phyloP scores from a whole-genome alignment of 2,329 filamentous ascomycete species.

The Fusarium albosuccineum region DNA sequence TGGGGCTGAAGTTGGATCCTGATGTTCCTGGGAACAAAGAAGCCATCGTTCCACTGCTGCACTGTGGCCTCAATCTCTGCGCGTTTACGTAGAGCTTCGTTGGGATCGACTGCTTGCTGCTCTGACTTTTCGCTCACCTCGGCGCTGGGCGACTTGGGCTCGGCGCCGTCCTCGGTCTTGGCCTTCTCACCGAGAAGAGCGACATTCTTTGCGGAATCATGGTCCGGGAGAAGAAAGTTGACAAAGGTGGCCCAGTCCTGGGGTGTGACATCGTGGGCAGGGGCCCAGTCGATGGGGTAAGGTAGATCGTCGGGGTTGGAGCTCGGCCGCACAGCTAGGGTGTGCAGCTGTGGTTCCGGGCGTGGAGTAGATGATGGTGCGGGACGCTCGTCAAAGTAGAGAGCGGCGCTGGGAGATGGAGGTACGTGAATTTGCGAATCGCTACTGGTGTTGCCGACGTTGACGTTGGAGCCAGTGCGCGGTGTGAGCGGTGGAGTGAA shows the following conservation, averaged over 20 bases:
- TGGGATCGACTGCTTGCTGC: slow-evolving; percentile 21
- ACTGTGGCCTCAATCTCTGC: slow-evolving; percentile 57
- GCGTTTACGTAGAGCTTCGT: slow-evolving; percentile 41
- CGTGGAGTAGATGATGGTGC: slow-evolving; percentile 43
- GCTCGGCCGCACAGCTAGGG: slow-evolving; percentile 50
- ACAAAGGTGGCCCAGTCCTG: slow-evolving; percentile 72
- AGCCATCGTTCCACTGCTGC: slow-evolving; percentile 68
- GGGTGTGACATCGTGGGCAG: slow-evolving; percentile 58
- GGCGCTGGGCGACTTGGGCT: slow-evolving; percentile 41
- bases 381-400: slow-evolving; percentile 63
- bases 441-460: slow-evolving; percentile 29
- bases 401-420: slow-evolving; percentile 40
- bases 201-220: slow-evolving; percentile 59
- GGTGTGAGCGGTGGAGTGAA: slow-evolving; percentile 67
- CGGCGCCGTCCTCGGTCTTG: slow-evolving; percentile 54
- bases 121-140: slow-evolving; percentile 21
- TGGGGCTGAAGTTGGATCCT: slow-evolving; percentile 52
- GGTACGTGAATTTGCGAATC: slow-evolving; percentile 31
- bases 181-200: slow-evolving; percentile 64
- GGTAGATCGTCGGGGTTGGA: slow-evolving; percentile 60
- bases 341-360: slow-evolving; percentile 49
- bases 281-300: slow-evolving; percentile 54
- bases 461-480: slow-evolving; percentile 44
- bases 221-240: slow-evolving; percentile 67
- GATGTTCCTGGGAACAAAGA: slow-evolving; percentile 66